These are phyloP conservation scores for Hibiscus syriacus DNA, from an alignment of 345 rosid species.

Conservation along the genomic window DNA sequence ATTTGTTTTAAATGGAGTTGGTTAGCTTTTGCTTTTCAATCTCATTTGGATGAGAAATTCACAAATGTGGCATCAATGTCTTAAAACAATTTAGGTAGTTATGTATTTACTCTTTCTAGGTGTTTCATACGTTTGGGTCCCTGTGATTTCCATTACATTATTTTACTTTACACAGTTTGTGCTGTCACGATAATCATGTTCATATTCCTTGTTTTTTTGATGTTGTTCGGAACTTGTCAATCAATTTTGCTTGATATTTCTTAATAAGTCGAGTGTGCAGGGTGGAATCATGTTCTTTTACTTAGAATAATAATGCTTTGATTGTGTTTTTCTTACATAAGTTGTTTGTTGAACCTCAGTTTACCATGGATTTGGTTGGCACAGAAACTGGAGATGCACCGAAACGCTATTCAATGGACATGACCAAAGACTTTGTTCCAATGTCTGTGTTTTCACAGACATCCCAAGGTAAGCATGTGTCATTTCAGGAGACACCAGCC, in stretches of 20 bases:
- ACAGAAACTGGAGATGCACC: constrained; percentile 59
- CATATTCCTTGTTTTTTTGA: too few relatives aligned
- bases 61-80: background rate
- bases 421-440: constrained; percentile 64
- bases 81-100: background rate
- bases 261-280: background rate
- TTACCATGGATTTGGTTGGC: constrained; percentile 62
- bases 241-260: too few relatives aligned
- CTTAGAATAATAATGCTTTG: background rate
- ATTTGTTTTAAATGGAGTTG: background rate
- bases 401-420: constrained; percentile 60
- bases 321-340: background rate
- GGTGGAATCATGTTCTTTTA: background rate
- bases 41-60: background rate
- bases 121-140: background rate
- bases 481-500: background rate
- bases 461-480: constrained; percentile 41
- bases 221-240: too few relatives aligned
- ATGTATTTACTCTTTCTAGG: background rate
- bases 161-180: background rate
- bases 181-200: too few relatives aligned
- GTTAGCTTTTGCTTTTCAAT: background rate
- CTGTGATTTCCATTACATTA: background rate
- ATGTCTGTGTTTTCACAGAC: constrained; percentile 64
- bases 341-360: constrained; percentile 28